These are phyloP conservation scores for Syncephalastrum monosporum DNA, from an alignment of 371 early-diverging fungal species.

Conservation along the genomic window DNA sequence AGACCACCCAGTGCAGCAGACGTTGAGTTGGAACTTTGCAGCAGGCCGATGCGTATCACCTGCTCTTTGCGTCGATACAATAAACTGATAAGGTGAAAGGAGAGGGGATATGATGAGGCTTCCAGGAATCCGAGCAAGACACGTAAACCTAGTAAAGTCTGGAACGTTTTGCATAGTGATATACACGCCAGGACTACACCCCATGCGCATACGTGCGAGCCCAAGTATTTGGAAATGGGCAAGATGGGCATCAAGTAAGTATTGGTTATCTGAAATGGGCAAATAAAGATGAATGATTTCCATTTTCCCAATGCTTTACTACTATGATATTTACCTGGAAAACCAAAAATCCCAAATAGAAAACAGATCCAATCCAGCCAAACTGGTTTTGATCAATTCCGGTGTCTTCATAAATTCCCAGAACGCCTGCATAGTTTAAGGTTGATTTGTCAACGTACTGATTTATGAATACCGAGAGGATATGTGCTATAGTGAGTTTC, in stretches of 20 bases:
- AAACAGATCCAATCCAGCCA: slow-evolving; percentile 16
- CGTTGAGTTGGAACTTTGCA: slow-evolving; percentile 24
- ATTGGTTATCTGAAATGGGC: slow-evolving; percentile 18
- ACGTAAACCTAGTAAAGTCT: slow-evolving; percentile 13
- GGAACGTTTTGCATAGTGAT: slow-evolving; percentile 11
- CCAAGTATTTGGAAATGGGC: slow-evolving; percentile 19
- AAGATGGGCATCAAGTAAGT: slow-evolving; percentile 23
- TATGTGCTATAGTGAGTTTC: not conserved
- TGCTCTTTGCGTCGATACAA: slow-evolving; percentile 22
- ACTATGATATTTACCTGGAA: slow-evolving; percentile 11
- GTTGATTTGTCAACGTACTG: slow-evolving; percentile 22
- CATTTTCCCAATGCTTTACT: not conserved
- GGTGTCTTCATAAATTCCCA: slow-evolving; percentile 16
- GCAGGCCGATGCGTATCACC: slow-evolving; percentile 7
- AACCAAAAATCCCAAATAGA: slow-evolving; percentile 20
- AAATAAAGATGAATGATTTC: not conserved
- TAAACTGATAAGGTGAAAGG: slow-evolving; percentile 10
- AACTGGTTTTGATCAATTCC: slow-evolving; percentile 12
- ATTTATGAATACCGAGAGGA: no score
- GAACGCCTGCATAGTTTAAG: slow-evolving; percentile 15
- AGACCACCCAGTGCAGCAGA: slow-evolving; percentile 53
- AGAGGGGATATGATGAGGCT: slow-evolving; percentile 16
- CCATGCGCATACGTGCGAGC: slow-evolving; percentile 16
- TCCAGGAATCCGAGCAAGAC: slow-evolving; percentile 22
- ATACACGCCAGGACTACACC: slow-evolving; percentile 14